Evolutionary conservation across 352 stramenopile genomes (phyloP).

Genomic region (Phytopythium boreale): DNA sequence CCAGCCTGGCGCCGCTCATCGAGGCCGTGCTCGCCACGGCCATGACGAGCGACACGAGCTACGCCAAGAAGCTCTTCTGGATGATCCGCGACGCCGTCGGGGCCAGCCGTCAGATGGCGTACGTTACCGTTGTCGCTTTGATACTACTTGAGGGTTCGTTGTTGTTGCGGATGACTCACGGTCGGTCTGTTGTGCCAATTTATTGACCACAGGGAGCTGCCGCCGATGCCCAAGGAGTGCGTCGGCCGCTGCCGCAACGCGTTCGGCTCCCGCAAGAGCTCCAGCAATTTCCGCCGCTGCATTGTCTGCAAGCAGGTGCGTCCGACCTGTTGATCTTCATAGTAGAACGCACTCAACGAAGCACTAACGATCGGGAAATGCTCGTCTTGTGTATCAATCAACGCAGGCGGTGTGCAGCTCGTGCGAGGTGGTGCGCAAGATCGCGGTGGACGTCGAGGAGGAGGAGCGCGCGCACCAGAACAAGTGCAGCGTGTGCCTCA

Average conservation of each 20-base stretch:
- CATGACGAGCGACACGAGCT: slow-evolving; percentile 31
- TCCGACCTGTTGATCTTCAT: not conserved
- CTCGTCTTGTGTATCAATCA: not conserved
- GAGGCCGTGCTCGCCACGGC: slow-evolving; percentile 35
- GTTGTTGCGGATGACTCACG: not conserved
- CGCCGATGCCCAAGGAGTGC: slow-evolving; percentile 17
- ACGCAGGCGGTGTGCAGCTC: slow-evolving; percentile 22
- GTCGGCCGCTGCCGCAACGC: slow-evolving; percentile 26
- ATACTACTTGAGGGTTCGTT: not conserved
- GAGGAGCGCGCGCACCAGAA: slow-evolving; percentile 21
- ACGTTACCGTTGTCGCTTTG: not conserved
- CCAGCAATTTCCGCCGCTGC: slow-evolving; percentile 20
- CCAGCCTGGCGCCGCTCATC: slow-evolving; percentile 26
- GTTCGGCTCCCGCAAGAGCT: slow-evolving; percentile 19
- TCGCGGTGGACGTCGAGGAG: slow-evolving; percentile 20
- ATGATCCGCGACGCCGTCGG: slow-evolving; percentile 35
- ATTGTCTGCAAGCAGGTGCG: slow-evolving; percentile 20
- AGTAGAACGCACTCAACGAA: not conserved
- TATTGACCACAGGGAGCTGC: not conserved
- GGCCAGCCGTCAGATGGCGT: slow-evolving; percentile 1
- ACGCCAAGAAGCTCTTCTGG: slow-evolving; percentile 44
- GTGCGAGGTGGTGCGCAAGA: slow-evolving; percentile 29
- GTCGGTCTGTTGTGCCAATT: not conserved
- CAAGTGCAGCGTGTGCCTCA: slow-evolving; percentile 29
- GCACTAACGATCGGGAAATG: not conserved